Base-by-base conservation (phyloP, 164 flowering plant species). In the Stephania yunnanensis region DNA sequence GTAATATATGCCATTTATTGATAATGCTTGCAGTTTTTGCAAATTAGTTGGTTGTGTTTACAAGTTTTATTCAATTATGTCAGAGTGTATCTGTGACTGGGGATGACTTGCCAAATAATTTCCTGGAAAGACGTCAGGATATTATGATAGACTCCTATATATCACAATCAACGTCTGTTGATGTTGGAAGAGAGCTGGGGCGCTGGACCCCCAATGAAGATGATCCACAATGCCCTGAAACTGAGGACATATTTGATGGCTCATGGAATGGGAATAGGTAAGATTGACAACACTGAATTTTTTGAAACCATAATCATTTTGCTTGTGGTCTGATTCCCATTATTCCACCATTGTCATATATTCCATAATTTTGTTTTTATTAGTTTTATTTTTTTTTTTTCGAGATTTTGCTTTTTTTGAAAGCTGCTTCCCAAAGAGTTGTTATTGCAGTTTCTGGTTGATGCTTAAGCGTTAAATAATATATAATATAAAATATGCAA, bases 241-340 rank as follows among this genome's bases (percentile, higher is more conserved):
- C 90, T 80, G 99, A 94, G 22, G 87, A 91, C 73, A 85, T 87
- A 74, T 96, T 96, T 85, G 96, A 96, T 81, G 85, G 80, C 70
- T 84, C 80, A 70, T 85, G 96, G 98, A 87, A 92, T 75, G 93
- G 98, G 99, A 87, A 92, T 75, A 94, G 98, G 99, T 96, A 71
- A 68, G 70, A 75, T 31, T 74, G 58, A 2, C 52, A 30, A 70
- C 44, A 4, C 0, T 10, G 20, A 68, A 4, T 69, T 12, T 7
- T 12, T 69, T 69, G 5, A 45, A 46, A 45, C 25, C 30, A 46
- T 70, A 17, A 29, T n/a, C 1, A 52, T 45, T 7, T 65, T 25
- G 30, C 68, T 7, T 25, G 5, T 65, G 68, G 68, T 65, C 68
- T 65, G 13, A 65, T 65, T 22, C 31, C 29, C 30, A 65, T 65